These are phyloP conservation scores for Beauveria scarabaeidicola DNA, from an alignment of 2,329 filamentous ascomycete genomes.

Conservation along the genomic window DNA sequence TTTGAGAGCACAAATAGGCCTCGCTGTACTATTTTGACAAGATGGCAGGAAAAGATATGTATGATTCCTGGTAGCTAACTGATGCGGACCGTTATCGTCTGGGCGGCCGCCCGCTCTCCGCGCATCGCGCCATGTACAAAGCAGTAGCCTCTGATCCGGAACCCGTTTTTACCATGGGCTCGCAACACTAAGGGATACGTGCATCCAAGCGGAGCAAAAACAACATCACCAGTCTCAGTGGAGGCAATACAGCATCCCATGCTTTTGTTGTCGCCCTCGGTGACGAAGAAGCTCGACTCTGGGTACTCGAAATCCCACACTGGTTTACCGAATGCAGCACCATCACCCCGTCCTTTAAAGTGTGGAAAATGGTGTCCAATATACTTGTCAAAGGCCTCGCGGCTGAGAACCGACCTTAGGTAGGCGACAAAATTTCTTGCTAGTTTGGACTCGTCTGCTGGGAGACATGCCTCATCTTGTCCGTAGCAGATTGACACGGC, in stretches of 20 bases:
- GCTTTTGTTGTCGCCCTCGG: background rate
- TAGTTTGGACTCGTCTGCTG: background rate
- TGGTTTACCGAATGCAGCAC: slow-evolving; percentile 9
- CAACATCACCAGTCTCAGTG: slow-evolving; percentile 1
- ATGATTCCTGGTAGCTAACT: too few relatives aligned
- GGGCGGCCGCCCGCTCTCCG: background rate
- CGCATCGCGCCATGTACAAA: slow-evolving; percentile 9
- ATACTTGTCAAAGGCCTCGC: background rate
- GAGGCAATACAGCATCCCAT: slow-evolving; percentile 10
- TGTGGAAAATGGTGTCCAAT: background rate
- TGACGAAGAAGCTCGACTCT: slow-evolving; percentile 6
- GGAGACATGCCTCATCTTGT: background rate
- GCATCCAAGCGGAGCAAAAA: slow-evolving; percentile 6
- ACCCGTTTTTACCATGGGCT: background rate
- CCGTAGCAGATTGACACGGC: slow-evolving; percentile 6
- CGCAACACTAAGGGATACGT: slow-evolving; percentile 9
- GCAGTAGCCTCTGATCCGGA: slow-evolving; percentile 1
- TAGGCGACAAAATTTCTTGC: slow-evolving; percentile 10
- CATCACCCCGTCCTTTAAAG: background rate
- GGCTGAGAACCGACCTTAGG: background rate
- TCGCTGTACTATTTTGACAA: too few relatives aligned
- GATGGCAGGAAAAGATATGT: too few relatives aligned
- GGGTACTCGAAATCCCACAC: slow-evolving; percentile 12
- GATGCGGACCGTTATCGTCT: background rate
- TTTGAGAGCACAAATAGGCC: too few relatives aligned